Evolutionary conservation across 345 rosid genomes (phyloP).

Genomic region (Bruguiera gymnorhiza): DNA sequence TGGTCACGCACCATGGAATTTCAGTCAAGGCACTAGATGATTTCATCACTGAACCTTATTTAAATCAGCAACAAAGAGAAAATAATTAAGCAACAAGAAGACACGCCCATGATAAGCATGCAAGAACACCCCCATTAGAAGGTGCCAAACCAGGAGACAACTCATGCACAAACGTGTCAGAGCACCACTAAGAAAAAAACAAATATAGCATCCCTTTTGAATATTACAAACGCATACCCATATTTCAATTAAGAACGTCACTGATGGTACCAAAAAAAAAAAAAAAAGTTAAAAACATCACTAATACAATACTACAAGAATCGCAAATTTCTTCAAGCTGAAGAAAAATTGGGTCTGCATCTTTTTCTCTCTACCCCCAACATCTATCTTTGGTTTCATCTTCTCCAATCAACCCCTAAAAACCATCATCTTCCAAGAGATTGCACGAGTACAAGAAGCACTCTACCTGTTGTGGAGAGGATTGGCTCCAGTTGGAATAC

Average conservation of each 20-base stretch:
- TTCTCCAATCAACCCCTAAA: not conserved
- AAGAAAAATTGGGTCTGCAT: not conserved
- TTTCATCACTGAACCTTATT: slow-evolving; percentile 4
- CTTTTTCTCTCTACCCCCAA: not conserved
- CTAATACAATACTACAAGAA: not conserved
- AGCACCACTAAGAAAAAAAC: not conserved
- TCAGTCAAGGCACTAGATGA: not conserved
- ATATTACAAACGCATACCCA: not conserved
- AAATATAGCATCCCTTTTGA: not conserved
- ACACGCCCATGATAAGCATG: slow-evolving; percentile 13
- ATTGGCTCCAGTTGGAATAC: slow-evolving; percentile 40
- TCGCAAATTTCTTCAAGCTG: not conserved
- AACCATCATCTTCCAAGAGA: not conserved
- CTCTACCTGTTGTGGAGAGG: slow-evolving; percentile 42
- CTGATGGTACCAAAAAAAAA: no score
- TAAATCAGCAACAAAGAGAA: no score
- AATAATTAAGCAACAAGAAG: not conserved
- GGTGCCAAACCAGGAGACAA: slow-evolving; percentile 23
- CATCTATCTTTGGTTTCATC: not conserved
- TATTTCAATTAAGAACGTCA: slow-evolving; percentile 6
- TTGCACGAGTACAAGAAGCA: not conserved
- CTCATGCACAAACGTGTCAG: slow-evolving; percentile 32
- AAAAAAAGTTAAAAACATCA: not conserved
- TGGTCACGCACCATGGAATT: not conserved
- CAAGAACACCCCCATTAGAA: not conserved